Conservation (phyloP, 1,284 basidiomycete species). For the Puccinia brachypodii region DNA sequence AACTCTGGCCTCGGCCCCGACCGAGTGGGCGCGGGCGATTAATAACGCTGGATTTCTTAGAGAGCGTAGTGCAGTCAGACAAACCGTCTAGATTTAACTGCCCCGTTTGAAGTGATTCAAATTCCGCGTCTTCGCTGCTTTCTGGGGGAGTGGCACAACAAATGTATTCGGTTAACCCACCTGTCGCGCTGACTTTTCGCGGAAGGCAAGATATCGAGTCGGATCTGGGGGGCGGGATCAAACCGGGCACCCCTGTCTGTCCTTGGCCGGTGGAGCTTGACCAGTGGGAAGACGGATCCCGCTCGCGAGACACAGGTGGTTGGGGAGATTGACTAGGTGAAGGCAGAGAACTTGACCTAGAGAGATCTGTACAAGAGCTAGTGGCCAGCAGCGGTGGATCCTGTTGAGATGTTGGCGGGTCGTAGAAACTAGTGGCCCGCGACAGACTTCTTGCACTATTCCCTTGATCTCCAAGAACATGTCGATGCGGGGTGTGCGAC, state of each 20-base stretch:
- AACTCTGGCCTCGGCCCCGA: slow-evolving; percentile 3
- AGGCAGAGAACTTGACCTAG: not conserved
- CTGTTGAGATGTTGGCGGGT: not conserved
- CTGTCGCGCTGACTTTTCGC: not conserved
- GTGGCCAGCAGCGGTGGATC: not conserved
- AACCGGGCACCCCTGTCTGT: not conserved
- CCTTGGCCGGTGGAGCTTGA: not conserved
- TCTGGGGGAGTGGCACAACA: not conserved
- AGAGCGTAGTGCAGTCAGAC: not conserved
- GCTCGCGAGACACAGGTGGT: not conserved
- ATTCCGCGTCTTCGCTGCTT: not conserved
- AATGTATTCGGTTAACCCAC: too few relatives aligned
- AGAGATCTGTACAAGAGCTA: not conserved
- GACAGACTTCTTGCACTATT: not conserved
- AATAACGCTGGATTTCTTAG: slow-evolving; percentile 1
- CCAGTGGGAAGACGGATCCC: not conserved
- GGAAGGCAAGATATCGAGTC: not conserved
- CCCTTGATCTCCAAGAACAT: not conserved
- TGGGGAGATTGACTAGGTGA: not conserved
- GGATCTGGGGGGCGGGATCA: not conserved
- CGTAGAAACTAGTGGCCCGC: not conserved
- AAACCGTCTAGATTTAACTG: not conserved
- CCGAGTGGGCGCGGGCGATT: slow-evolving; percentile 13
- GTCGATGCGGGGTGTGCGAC: not conserved
- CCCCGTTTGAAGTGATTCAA: not conserved